Conservation (phyloP, 202 grass and related monocot genomes). For the Bolboschoenoplectus hybrid region DNA sequence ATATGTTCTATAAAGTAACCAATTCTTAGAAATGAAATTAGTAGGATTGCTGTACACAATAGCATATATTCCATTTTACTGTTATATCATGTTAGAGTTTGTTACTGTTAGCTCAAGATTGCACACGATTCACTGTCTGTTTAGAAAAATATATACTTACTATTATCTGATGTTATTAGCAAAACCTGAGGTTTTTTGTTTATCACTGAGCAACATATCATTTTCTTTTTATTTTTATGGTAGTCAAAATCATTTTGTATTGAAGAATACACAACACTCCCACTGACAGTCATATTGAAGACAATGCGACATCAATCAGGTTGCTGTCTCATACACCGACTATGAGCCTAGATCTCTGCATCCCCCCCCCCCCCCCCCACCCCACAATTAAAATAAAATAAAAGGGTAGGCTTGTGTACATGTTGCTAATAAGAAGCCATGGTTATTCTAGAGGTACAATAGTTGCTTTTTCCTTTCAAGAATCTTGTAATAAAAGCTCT, state of each 20-base stretch:
- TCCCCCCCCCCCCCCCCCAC: no score
- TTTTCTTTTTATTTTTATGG: neutral
- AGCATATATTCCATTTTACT: neutral
- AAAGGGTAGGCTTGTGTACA: no score
- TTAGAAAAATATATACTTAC: neutral
- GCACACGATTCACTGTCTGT: neutral
- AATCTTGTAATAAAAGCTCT: no score
- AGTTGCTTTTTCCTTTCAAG: no score
- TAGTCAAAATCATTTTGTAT: neutral
- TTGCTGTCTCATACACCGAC: no score
- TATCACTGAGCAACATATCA: neutral
- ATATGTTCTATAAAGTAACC: neutral
- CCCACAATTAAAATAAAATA: no score
- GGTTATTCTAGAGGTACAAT: no score
- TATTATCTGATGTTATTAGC: neutral
- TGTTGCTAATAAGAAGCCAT: no score
- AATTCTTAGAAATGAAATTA: neutral
- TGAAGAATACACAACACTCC: neutral
- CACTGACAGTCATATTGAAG: no score
- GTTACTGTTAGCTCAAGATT: neutral
- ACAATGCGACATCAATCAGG: no score
- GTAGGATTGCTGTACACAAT: no score
- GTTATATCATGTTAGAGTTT: neutral
- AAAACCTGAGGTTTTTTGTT: neutral
- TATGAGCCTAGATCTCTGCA: no score